These are phyloP conservation scores for Scheffersomyces illinoinensis DNA, from an alignment of 1,139 yeast genomes.

Conservation along the genomic window DNA sequence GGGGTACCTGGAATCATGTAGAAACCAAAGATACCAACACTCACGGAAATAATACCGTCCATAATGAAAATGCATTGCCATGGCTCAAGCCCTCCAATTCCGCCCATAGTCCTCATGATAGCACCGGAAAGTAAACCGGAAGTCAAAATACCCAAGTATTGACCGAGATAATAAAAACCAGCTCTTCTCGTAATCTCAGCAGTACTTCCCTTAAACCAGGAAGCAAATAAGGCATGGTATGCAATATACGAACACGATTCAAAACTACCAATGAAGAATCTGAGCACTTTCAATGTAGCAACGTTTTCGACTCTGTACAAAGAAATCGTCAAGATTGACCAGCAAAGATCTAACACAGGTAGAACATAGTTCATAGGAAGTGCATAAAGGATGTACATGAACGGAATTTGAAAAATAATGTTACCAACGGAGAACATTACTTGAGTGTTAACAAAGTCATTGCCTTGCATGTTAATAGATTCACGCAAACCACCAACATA, in stretches of 20 bases:
- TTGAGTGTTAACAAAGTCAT: constrained; percentile 63
- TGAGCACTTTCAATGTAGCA: constrained; percentile 52
- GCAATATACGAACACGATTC: constrained; percentile 64
- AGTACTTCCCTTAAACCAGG: constrained; percentile 54
- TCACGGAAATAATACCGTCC: constrained; percentile 61
- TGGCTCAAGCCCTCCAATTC: constrained; percentile 51
- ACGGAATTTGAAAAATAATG: constrained; percentile 56
- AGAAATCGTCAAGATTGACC: constrained; percentile 67
- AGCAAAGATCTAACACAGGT: constrained; percentile 59
- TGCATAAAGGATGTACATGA: constrained; percentile 44
- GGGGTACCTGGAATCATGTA: constrained; percentile 71
- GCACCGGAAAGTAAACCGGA: constrained; percentile 65
- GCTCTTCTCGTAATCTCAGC: constrained; percentile 62
- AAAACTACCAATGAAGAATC: constrained; percentile 63
- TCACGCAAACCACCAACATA: constrained; percentile 67
- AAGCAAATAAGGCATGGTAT: constrained; percentile 60
- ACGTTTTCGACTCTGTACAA: constrained; percentile 48
- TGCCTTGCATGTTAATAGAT: constrained; percentile 61
- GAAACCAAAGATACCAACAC: constrained; percentile 61
- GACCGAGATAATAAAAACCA: constrained; percentile 61
- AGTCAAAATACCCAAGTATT: constrained; percentile 59
- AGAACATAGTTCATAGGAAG: constrained; percentile 57
- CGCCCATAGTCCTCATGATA: constrained; percentile 47
- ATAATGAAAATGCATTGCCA: constrained; percentile 77
- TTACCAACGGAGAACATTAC: constrained; percentile 60